phyloP scores from a whole-genome alignment of 2,329 filamentous ascomycete genomes.

The Aspergillus sp. region DNA sequence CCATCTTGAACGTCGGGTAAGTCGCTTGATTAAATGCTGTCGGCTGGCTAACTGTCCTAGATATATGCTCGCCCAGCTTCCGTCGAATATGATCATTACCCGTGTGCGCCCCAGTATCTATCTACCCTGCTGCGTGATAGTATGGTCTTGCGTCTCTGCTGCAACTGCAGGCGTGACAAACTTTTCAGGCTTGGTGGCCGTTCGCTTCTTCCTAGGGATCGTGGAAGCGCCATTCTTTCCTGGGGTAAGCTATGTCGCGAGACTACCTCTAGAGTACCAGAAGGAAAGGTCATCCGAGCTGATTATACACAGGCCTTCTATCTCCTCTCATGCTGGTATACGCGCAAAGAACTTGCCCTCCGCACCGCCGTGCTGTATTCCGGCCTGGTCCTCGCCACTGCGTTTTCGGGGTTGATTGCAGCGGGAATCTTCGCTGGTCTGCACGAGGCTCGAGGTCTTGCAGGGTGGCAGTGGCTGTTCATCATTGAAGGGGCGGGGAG shows the following conservation, averaged over 20 bases:
- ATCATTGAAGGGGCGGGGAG: slow-evolving; percentile 18
- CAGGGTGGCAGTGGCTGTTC: slow-evolving; percentile 23
- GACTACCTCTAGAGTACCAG: too few relatives aligned
- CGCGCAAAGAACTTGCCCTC: slow-evolving; percentile 24
- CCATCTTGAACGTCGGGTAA: slow-evolving; percentile 3
- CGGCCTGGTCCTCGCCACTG: slow-evolving; percentile 16
- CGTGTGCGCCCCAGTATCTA: slow-evolving; percentile 51
- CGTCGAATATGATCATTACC: slow-evolving; percentile 49
- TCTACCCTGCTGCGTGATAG: slow-evolving; percentile 53
- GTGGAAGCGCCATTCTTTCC: slow-evolving; percentile 61
- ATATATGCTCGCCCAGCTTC: slow-evolving; percentile 30
- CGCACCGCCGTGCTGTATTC: slow-evolving; percentile 23
- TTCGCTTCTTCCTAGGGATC: slow-evolving; percentile 61
- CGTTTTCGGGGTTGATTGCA: slow-evolving; percentile 14
- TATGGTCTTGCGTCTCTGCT: slow-evolving; percentile 61
- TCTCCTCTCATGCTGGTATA: slow-evolving; percentile 41
- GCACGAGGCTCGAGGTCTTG: slow-evolving; percentile 9
- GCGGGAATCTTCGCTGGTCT: slow-evolving; percentile 15
- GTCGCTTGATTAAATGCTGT: background rate
- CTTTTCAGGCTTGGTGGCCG: slow-evolving; percentile 54
- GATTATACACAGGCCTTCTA: slow-evolving; percentile 25
- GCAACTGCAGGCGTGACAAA: slow-evolving; percentile 52
- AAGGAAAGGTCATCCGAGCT: too few relatives aligned
- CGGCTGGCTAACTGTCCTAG: background rate
- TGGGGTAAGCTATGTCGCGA: slow-evolving; percentile 15